Evolutionary conservation across 2,329 filamentous ascomycete genomes (phyloP), one percentile per base, ranked within the genome.

Genomic region (Scedosporium apiospermum): DNA sequence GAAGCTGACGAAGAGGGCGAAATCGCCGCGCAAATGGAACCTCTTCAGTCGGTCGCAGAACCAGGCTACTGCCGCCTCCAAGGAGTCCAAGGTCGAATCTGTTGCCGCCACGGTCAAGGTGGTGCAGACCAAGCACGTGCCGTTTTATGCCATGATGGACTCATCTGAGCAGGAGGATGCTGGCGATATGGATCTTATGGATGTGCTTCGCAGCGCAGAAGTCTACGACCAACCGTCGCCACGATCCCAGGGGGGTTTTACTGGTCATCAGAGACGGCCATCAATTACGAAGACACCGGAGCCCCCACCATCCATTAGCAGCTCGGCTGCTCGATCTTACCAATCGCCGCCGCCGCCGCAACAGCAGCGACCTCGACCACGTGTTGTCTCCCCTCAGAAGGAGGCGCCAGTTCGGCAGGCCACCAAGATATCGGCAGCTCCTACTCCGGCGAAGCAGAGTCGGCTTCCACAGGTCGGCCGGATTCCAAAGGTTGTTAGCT

Each of bases 391-490:
- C 12, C 59, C 59, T 18, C 26, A 21, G 18, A 18, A 27, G 21
- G 42, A 42, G 5, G n/a, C 44, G n/a, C 46, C 4, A 14, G 7
- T 18, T 3, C 38, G 21, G 23, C 59, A 51, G 44, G 27, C 38
- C 10, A 18, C 41, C 30, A 38, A 58, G 34, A 27, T 53, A 7
- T 34, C 27, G 6, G 10, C 21, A 9, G 12, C 61, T 6, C 6
- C 41, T 4, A 18, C 27, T 9, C 41, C 64, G 27, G 66, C 65
- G 10, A 67, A 69, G 30, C 72, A 71, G 6, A 90, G 85, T 70
- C 83, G 92, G 63, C 77, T 96, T 18, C 85, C 87, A 30, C 91
- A 93, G 67, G 87, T 96, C 57, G 93, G 92, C 7, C 85, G 93
- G 16, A 96, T 96, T 60, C 93, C 93, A 7, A 87, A 86, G 68